Base-by-base conservation (phyloP, 2,329 filamentous ascomycete genomes). In the Trichoderma sp. region DNA sequence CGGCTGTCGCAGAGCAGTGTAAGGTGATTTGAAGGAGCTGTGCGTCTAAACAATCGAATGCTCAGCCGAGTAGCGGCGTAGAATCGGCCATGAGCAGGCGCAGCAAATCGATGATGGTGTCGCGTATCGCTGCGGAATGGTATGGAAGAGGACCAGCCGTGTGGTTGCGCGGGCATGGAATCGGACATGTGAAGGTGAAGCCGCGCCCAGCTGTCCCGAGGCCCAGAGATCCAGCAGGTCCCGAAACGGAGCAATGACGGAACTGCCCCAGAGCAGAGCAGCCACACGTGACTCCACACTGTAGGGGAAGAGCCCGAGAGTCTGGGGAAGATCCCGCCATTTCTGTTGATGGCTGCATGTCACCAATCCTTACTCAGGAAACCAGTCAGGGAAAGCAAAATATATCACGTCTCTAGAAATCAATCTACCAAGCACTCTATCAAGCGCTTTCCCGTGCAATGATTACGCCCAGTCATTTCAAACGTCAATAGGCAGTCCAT, bases 221-320 rank as follows among this genome's bases (percentile, higher is more conserved):
- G 59, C 59, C 59, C 59, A 62, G 59, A 14, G 14, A 39, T 39
- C 34, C 59, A 48, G 21, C 57, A 58, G 24, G 50, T 34, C 47
- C 58, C 47, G 26, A 61, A 54, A 54, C 39, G 48, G 39, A 62
- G 48, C 59, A 44, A 62, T 62, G 59, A 62, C 59, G 59, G 59
- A 54, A 62, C 59, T 48, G 59, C 59, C 58, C 59, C 48, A 21
- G 39, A 52, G n/a, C 48, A 43, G 48, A 60, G 14, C 26, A 54
- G 59, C 47, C 51, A 54, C 59, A 62, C 59, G 59, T 62, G 59
- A 62, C 59, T 52, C 59, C 59, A 62, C 58, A 52, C 26, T n/a
- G 48, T 41, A 39, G 58, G 59, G 34, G 30, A 10, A 14, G 34
- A 14, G 34, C 12, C 34, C 21, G 21, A 45, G 51, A 54, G 43